Base-by-base conservation (phyloP, 495 filamentous ascomycete species). In the Pseudevernia furfuracea region DNA sequence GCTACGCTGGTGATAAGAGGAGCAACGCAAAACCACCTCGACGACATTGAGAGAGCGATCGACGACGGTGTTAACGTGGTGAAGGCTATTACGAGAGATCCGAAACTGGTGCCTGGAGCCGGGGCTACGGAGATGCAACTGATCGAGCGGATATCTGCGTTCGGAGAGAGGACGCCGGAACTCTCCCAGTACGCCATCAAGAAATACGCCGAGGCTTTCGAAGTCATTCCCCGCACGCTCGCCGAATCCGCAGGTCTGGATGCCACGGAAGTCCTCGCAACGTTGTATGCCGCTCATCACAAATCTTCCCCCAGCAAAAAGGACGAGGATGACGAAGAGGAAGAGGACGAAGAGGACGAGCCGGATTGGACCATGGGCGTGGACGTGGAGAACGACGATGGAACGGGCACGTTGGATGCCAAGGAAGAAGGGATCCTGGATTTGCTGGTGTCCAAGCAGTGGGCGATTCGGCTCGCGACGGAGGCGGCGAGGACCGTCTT, bases 61-160 rank as follows among this genome's bases (percentile, higher is more conserved):
- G 95, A 99, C 70, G 95, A 99, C 71, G 95, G 95, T 66, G 95
- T 99, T 70, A 99, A 96, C 72, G 95, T 96, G 58, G 90, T 99
- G 71, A 99, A 99, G 78, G 94, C 95, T 64, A 92, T 97, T 77
- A 97, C 94, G 65, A 89, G 90, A 73, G 95, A 97, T 72, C 79
- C 92, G 39, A 84, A 90, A 60, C 82, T 99, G 25, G 91, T 97
- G 0, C 93, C 95, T 59, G 95, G 95, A 58, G 95, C 95, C 49
- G 95, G 95, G 61, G 95, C 95, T 34, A 91, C 94, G 59, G 95
- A 99, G 76, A 87, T 97, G 78, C 91, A 97, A 78, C 83, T 99
- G 57, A 87, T 96, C 28, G 92, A 96, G 79, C 86, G 92, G 68
- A 89, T 99, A 76, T 86, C 87, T 68, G 87, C 87, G 52, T 87